phyloP scores from a whole-genome alignment of 345 rosid species.

The Eucalyptus paniculata region DNA sequence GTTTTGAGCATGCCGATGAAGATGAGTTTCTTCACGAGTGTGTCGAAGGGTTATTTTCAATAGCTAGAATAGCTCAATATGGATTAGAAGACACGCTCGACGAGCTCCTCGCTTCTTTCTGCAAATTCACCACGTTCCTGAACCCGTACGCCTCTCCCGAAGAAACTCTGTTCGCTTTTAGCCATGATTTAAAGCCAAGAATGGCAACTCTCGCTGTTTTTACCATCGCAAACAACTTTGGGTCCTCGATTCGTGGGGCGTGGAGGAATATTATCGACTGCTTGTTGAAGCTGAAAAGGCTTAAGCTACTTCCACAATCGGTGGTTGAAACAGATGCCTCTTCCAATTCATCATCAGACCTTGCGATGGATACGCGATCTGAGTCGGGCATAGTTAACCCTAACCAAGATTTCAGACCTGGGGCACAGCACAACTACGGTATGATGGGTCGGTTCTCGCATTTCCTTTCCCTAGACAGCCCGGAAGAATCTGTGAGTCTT shows the following conservation, averaged over 20 bases:
- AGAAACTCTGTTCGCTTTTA: conserved; percentile 75
- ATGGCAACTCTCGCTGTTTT: conserved; percentile 92
- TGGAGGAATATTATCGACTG: conserved; percentile 93
- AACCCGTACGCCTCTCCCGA: conserved; percentile 88
- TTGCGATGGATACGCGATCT: conserved; percentile 2
- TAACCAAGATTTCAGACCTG: conserved; percentile 23
- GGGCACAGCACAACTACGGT: conserved; percentile 17
- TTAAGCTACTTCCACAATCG: conserved; percentile 78
- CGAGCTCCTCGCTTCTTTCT: conserved; percentile 72
- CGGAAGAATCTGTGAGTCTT: conserved; percentile 62
- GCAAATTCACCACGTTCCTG: conserved; percentile 69
- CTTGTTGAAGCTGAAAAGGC: conserved; percentile 73
- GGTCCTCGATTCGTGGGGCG: conserved; percentile 67
- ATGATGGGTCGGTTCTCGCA: conserved; percentile 55
- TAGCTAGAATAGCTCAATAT: conserved; percentile 69
- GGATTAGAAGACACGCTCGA: conserved; percentile 82
- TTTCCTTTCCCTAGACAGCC: conserved; percentile 58
- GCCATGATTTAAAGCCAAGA: conserved; percentile 75
- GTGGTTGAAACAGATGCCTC: conserved; percentile 40
- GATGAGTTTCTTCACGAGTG: conserved; percentile 88
- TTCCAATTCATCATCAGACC: conserved; percentile 10
- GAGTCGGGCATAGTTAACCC: conserved; percentile 25
- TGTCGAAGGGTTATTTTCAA: conserved; percentile 75
- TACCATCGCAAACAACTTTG: conserved; percentile 72
- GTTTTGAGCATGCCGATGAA: conserved; percentile 82